Evolutionary conservation across 2,329 filamentous ascomycete species (phyloP), one percentile per base, ranked within the genome.

Genomic region (Ophiostoma ips): DNA sequence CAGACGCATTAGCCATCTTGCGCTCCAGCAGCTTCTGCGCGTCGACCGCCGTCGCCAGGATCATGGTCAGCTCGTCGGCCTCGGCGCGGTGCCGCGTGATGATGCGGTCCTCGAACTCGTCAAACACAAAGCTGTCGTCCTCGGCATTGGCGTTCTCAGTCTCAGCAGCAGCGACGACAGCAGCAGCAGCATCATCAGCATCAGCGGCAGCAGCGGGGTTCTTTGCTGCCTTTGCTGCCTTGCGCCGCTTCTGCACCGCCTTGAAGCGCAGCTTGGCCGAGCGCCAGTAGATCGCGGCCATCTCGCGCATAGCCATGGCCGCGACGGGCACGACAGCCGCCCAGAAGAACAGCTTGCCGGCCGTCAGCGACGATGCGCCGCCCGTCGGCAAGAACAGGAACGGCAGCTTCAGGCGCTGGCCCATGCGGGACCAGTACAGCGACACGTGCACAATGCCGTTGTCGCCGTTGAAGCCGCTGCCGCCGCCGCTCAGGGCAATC

Each of bases 401-500:
- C 2, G 71, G 71, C 24, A 74, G 46, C 52, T 63, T 65, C 55
- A 74, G 58, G 15, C 68, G 64, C 56, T 71, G 70, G 24, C 63
- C 64, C 24, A 70, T 63, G 1, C 68, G 65, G 2, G 70, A 70
- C 68, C 68, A 71, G 60, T 72, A 71, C 2, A 71, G 58, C 10
- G 69, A 71, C 41, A 72, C 51, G 51, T 71, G 65, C n/a, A 72
- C 55, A 50, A 63, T 66, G 53, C 63, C 62, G n/a, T 31, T 16
- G 5, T 35, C 46, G 11, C 28, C 43, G 16, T 45, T 45, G 30
- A 45, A n/a, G 30, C 43, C 43, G 43, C 43, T 34, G 2, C 61
- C 60, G 31, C 54, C 51, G 10, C 48, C 50, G 47, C 65, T 66
- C 34, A 72, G 55, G 15, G 66, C 68, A 12, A 73, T 54, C 51